Conservation (phyloP, 345 rosid genomes). For the Eucalyptus sideroxylon region DNA sequence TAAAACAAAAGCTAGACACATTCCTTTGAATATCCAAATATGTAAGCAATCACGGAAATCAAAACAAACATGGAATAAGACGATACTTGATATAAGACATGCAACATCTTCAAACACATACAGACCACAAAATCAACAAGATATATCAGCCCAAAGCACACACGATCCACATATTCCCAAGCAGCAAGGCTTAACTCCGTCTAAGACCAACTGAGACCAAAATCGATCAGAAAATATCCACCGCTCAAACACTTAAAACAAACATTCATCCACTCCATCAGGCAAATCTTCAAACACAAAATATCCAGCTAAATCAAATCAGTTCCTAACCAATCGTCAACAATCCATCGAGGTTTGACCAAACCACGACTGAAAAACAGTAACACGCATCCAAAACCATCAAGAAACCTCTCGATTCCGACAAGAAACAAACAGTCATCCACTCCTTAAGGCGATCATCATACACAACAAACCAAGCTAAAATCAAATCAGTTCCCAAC, state of each 20-base stretch:
- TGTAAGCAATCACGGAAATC: not conserved
- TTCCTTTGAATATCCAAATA: not conserved
- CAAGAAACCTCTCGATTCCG: not conserved
- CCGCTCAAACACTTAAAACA: not conserved
- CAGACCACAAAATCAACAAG: not conserved
- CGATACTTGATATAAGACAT: not conserved
- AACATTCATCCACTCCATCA: not conserved
- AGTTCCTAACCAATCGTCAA: not conserved
- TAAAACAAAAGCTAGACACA: not conserved
- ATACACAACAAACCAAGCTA: not conserved
- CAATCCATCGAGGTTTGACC: not conserved
- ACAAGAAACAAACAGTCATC: not conserved
- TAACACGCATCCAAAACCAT: not conserved
- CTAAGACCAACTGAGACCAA: not conserved
- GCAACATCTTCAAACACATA: not conserved
- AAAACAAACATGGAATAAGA: not conserved
- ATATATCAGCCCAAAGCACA: not conserved
- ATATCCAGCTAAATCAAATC: not conserved
- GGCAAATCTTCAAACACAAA: not conserved
- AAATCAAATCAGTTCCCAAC: not conserved
- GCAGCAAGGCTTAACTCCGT: not conserved
- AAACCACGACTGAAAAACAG: not conserved
- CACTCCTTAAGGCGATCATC: not conserved
- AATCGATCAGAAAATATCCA: not conserved
- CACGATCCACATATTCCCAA: not conserved